Base-by-base conservation (phyloP, 208 protist species). In the Leptomonas seymouri region DNA sequence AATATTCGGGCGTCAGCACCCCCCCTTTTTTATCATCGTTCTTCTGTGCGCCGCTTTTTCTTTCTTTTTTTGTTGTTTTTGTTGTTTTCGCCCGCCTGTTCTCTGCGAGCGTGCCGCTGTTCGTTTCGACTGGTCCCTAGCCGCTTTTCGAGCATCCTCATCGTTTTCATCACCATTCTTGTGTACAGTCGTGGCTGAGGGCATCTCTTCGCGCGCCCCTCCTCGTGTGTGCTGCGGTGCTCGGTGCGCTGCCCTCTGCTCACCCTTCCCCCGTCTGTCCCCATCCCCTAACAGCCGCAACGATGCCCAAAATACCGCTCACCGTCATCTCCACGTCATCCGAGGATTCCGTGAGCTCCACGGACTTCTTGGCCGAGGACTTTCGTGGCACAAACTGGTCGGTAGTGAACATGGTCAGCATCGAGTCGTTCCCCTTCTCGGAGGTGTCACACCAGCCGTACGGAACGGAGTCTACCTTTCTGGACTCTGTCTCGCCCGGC, bases 371-470 rank as follows among this genome's bases (percentile, higher is more conserved):
- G 18, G 67, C 36, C 21, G 36, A 44, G 7, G 27, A 9, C 39
- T 63, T 74, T 23, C 30, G 54, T 21, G 31, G 31, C 0, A 51
- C 73, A 31, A 50, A 78, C 34, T 86, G 81, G 81, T 36, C 68
- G 0, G 69, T 67, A 23, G 15, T 86, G 44, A 41, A 73, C 36
- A 62, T 82, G 11, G 58, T 56, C 20, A 80, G 69, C 67, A 57
- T 86, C 21, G 57, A 76, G 8, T 86, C 81, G 0, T 39, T 86
- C 15, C 73, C 67, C 21, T 83, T 86, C 65, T 86, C 81, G 1
- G 81, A 86, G 53, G 50, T 73, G 46, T 83, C 77, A 2, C 81
- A 86, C n/a, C 16, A 62, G 0, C 63, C 78, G 9, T 83, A 83
- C 55, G 76, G 60, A 2, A 71, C 25, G 44, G 72, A 78, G 4